Conservation (phyloP, 2,329 filamentous ascomycete species). For the Escovopsis weberi region DNA sequence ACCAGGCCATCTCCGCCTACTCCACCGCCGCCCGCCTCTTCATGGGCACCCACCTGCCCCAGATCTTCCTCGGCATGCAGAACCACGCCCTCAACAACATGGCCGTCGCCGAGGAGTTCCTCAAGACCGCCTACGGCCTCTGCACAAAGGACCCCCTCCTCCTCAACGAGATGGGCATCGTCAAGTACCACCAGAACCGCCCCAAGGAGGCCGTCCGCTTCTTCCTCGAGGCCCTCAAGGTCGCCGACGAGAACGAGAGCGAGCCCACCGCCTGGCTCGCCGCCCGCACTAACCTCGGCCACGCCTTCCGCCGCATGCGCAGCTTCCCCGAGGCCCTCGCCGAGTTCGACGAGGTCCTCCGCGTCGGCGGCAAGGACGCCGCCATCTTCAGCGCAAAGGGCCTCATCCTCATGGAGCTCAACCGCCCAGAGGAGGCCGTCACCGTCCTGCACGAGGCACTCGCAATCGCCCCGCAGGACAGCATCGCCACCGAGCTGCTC, state of each 20-base stretch:
- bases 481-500: slow-evolving; percentile 65
- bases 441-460: slow-evolving; percentile 73
- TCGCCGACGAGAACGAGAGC: slow-evolving; percentile 68
- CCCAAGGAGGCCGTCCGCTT: slow-evolving; percentile 60
- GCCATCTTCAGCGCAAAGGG: slow-evolving; percentile 72
- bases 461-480: slow-evolving; percentile 64
- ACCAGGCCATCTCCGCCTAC: slow-evolving; percentile 95
- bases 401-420: slow-evolving; percentile 67
- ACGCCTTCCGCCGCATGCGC: slow-evolving; percentile 56
- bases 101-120: slow-evolving; percentile 82
- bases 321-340: slow-evolving; percentile 56
- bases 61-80: slow-evolving; percentile 96
- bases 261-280: slow-evolving; percentile 72
- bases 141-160: slow-evolving; percentile 79
- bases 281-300: slow-evolving; percentile 76
- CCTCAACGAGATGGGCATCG: slow-evolving; percentile 88
- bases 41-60: slow-evolving; percentile 90
- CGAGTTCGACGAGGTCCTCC: slow-evolving; percentile 76
- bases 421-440: slow-evolving; percentile 61
- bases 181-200: slow-evolving; percentile 84
- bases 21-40: slow-evolving; percentile 89
- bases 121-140: slow-evolving; percentile 73
- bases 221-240: slow-evolving; percentile 62
- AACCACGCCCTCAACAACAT: slow-evolving; percentile 94
- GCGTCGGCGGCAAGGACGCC: slow-evolving; percentile 66